Base-by-base conservation (phyloP, 164 flowering plant species). In the Houttuynia cordata region DNA sequence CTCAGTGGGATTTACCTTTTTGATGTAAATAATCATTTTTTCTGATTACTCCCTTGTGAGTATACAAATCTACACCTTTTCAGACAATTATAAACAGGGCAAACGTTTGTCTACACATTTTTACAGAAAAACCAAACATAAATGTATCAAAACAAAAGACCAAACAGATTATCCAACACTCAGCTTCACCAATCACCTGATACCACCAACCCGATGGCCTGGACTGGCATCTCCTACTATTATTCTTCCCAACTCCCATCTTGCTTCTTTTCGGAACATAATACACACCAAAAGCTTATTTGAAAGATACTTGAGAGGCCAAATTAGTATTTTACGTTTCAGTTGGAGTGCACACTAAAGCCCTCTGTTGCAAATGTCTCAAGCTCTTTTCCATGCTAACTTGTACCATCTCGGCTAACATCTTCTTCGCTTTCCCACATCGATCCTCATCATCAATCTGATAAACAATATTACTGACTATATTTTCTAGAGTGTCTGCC, bases 371-470 rank as follows among this genome's bases (percentile, higher is more conserved):
- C 61, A 91, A 59, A 76, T 91, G 94, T 72, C 89, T 81, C 78
- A 91, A 78, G 76, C 95, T 88, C 72, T 87, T 88, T 49, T 91
- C 96, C 98, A 91, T 91, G 79, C 98, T 91, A 50, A 88, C 95
- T 69, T 85, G 94, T 40, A 91, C 95, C 98, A 91, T 91, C 73
- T 91, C 98, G 0, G 96, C 81, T 19, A 91, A 75, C 96, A 91
- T 88, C 74, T 87, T 84, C 75, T 81, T 83, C 15, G 98, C 96
- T 54, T 87, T 88, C 1, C 78, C 81, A 18, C 78, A 71, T 66
- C 85, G 85, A 24, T 87, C 98, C 24, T 85, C 95, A 15, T 82
- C 87, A n/a, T 86, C 94, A 24, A 91, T 83, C 57, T 83, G 88
- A 10, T 87, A 88, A 60, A 87, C 84, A 19, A 91, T 77, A 63